A percentile compares a stretch with the other conserved stretches of the same genome.
Conservation (phyloP, 352 stramenopile species). For the Blastocystis sp. region DNA sequence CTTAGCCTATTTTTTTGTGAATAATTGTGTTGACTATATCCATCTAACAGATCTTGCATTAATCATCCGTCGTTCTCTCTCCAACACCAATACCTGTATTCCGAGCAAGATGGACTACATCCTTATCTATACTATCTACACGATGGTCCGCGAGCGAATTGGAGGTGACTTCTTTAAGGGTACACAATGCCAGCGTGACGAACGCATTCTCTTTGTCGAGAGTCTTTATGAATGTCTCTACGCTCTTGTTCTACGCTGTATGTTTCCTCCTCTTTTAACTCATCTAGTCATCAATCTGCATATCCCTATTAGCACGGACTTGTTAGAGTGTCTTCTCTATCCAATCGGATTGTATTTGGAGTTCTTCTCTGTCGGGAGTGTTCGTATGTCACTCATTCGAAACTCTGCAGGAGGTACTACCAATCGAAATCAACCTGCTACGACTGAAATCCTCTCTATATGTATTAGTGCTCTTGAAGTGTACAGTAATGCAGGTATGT, state of each 20-base stretch:
- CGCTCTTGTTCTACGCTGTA: constrained; percentile 13
- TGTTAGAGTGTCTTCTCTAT: neutral
- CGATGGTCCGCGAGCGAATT: constrained; percentile 6
- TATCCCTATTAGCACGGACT: neutral
- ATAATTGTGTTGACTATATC: neutral
- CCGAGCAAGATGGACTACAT: neutral
- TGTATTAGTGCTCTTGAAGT: constrained; percentile 5
- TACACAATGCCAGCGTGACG: neutral
- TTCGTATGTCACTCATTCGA: neutral
- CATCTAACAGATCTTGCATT: constrained; percentile 20
- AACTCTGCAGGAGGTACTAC: neutral
- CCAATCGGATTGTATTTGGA: neutral
- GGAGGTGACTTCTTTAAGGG: neutral
- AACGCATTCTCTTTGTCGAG: constrained; percentile 10
- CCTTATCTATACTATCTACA: constrained; percentile 6
- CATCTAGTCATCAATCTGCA: neutral
- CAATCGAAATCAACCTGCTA: neutral
- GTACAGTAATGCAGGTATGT: constrained; percentile 35
- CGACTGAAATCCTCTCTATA: neutral
- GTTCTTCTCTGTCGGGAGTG: neutral
- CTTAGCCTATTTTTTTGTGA: constrained; percentile 24
- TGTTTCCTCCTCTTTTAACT: neutral
- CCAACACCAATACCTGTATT: constrained; percentile 6
- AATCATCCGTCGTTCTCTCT: neutral
- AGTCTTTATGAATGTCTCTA: constrained; percentile 28